phyloP scores from a whole-genome alignment of 352 stramenopile species.

The Phytophthora vignae region DNA sequence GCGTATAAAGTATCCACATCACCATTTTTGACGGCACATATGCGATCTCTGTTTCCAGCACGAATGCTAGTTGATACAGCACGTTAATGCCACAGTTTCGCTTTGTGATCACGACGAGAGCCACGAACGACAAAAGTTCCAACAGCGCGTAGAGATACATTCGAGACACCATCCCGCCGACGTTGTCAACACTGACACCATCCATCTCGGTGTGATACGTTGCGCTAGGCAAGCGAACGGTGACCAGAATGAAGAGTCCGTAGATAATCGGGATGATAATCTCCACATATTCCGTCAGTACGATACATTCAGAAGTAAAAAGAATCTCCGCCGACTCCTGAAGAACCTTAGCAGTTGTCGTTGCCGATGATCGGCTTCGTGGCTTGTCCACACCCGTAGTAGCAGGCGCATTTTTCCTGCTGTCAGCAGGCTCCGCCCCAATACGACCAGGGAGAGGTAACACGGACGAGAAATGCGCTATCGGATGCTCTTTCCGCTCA shows the following conservation, averaged over 20 bases:
- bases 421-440: neutral
- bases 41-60: constrained; percentile 26
- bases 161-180: constrained; percentile 11
- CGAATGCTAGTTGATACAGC: constrained; percentile 35
- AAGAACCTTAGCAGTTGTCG: neutral
- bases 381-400: neutral
- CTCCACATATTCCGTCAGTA: constrained; percentile 39
- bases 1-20: constrained; percentile 22
- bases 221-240: constrained; percentile 20
- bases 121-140: constrained; percentile 25
- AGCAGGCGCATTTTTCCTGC: too few species aligned
- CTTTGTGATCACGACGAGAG: constrained; percentile 19
- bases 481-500: neutral
- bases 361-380: neutral
- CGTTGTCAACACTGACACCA: neutral
- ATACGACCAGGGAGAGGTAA: neutral
- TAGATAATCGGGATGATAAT: constrained; percentile 38
- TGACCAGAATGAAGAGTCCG: constrained; percentile 10
- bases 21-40: constrained; percentile 28
- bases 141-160: constrained; percentile 23
- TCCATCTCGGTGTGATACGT: constrained; percentile 36
- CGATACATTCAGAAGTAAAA: constrained; percentile 36
- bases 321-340: constrained; percentile 10
- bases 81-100: constrained; percentile 22
- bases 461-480: neutral